Evolutionary conservation across 179 eudicot genomes (phyloP), one percentile per base, ranked within the genome.

Genomic region (Camellia oleifera): DNA sequence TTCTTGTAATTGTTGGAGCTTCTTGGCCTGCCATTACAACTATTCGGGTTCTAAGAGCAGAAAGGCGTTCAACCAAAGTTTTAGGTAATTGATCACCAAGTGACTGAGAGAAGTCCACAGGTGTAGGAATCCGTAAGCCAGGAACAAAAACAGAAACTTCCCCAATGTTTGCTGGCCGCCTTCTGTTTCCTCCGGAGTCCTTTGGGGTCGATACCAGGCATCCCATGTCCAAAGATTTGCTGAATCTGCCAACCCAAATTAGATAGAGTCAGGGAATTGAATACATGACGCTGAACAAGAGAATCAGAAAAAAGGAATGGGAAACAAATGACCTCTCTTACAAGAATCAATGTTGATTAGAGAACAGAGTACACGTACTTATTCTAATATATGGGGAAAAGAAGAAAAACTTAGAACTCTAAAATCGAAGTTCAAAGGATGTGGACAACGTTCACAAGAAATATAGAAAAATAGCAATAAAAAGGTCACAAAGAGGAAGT

Each of bases 21-120:
- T 96, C 98, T 83, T 95, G 99, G 63, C 94, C 93, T 69, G 97
- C 99, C 98, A 96, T 96, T 32, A 92, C 96, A 78, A 91, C 94
- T 85, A 96, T 89, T 69, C 94, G 92, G 57, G 97, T 96, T 84
- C 98, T 88, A 78, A 94, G 98, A 79, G 99, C 94, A 63, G 97
- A 91, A 79, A 94, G 84, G 13, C 92, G 93, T 78, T 96, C 98
- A 46, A 91, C 86, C 72, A 92, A 81, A 81, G 82, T 85, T 82
- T 87, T 94, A 15, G 89, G 81, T 73, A 91, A 84, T 10, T 81
- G 88, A 53, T 90, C 92, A 18, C 92, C 89, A 13, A 94, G 86
- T 45, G 90, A 86, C 75, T 80, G 81, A 64, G 92, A 83, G 77
- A 95, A 92, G 81, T 95, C 95, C 4, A 90, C 91, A 15, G 95